These are phyloP conservation scores for Acarospora socialis DNA, from an alignment of 2,329 filamentous ascomycete species.

Conservation along the genomic window DNA sequence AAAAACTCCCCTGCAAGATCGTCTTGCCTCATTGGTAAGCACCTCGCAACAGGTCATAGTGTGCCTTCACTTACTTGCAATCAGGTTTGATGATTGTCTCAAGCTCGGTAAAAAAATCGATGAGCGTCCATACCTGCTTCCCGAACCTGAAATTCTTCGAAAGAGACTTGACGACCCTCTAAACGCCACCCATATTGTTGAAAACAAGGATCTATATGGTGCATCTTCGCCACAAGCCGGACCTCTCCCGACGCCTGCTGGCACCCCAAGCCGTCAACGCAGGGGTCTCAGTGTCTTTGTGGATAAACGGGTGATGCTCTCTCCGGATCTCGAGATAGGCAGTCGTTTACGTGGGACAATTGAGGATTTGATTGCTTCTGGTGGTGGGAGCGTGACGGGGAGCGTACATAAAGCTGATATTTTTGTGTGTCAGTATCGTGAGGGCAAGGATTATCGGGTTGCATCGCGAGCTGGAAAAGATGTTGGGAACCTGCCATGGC, in stretches of 20 bases:
- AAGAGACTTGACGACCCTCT: slow-evolving; percentile 41
- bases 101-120: slow-evolving; percentile 84
- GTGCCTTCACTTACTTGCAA: slow-evolving; percentile 13
- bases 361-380: slow-evolving; percentile 52
- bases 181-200: slow-evolving; percentile 40
- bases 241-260: slow-evolving; percentile 21
- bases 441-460: slow-evolving; percentile 60
- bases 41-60: slow-evolving; percentile 11
- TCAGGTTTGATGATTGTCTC: slow-evolving; percentile 90
- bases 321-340: slow-evolving; percentile 57
- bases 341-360: slow-evolving; percentile 53
- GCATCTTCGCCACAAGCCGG: slow-evolving; percentile 44
- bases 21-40: slow-evolving; percentile 82
- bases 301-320: slow-evolving; percentile 63
- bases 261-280: slow-evolving; percentile 20
- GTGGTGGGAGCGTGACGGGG: slow-evolving; percentile 55
- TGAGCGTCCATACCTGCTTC: slow-evolving; percentile 72
- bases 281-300: slow-evolving; percentile 59
- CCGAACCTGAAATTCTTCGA: slow-evolving; percentile 70
- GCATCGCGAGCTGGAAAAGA: slow-evolving; percentile 67
- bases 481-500: slow-evolving; percentile 85
- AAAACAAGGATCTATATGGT: slow-evolving; percentile 49
- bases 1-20: slow-evolving; percentile 59
- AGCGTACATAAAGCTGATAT: slow-evolving; percentile 60
- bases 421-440: slow-evolving; percentile 76